A percentile compares a stretch with the other conserved stretches of the same genome.
Evolutionary conservation across 2,329 filamentous ascomycete genomes (phyloP).

Genomic region (Colletotrichum nymphaeae): DNA sequence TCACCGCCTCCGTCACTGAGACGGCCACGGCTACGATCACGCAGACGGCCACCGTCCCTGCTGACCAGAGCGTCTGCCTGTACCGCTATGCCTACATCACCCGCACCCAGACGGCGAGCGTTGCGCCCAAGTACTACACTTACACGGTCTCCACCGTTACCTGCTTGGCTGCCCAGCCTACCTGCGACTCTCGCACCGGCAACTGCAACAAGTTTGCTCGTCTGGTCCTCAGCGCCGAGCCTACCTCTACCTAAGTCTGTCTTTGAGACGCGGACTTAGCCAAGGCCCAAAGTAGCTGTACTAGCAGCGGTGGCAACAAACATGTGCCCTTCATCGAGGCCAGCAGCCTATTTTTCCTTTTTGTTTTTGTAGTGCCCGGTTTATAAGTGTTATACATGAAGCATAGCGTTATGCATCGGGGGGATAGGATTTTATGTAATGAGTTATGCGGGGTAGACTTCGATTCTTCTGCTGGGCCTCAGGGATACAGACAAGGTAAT

Average conservation of each 20-base stretch:
- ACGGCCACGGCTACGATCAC: constrained; percentile 1
- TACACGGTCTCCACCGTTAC: constrained; percentile 16
- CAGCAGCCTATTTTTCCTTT: not conserved
- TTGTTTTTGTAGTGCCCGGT: not conserved
- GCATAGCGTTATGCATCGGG: not conserved
- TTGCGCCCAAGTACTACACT: not conserved
- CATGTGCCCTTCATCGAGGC: not conserved
- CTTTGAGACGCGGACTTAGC: not conserved
- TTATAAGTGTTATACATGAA: not conserved
- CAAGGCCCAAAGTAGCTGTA: not conserved
- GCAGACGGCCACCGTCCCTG: not conserved
- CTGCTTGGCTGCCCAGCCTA: constrained; percentile 4
- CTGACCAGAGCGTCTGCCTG: constrained; percentile 10
- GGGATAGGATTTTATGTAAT: not conserved
- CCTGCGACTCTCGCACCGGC: constrained; percentile 20
- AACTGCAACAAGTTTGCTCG: constrained; percentile 23
- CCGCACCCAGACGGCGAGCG: constrained; percentile 8
- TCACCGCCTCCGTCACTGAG: not conserved
- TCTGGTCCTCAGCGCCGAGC: constrained; percentile 16
- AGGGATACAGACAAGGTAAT: not conserved
- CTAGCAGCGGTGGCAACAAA: not conserved
- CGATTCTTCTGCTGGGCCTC: not conserved
- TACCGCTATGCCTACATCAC: constrained; percentile 18
- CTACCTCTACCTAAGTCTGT: not conserved
- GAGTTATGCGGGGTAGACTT: not conserved